Evolutionary conservation across 2,329 filamentous ascomycete species (phyloP), one percentile per base, ranked within the genome.

Genomic region (Ophiostoma australiae): DNA sequence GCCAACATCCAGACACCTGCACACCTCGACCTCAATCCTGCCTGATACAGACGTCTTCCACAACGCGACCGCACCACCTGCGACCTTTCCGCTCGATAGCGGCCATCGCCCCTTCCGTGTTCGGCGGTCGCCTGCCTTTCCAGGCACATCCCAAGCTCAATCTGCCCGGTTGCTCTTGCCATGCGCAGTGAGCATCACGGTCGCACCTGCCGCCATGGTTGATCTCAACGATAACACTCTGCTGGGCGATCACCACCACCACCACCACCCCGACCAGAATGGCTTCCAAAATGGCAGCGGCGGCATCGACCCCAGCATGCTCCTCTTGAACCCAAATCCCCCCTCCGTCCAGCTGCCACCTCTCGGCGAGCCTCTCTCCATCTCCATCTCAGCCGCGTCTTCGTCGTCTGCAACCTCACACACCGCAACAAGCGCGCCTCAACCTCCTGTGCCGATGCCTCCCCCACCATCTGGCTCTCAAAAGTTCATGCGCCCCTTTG

Each of bases 401-500:
- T 68, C 73, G 7, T 61, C 70, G 1, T 73, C 70, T 17, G 23
- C 31, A 23, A 48, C 63, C 4, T 72, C 73, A 0, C 68, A 65
- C 41, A 65, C 70, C 23, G 55, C 69, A 5, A 27, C 70, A n/a
- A 44, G 66, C 39, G 55, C 65, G 17, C 73, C 69, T 6, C 68
- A 61, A 10, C 65, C 69, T 23, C 35, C 39, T 5, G 37, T 68
- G 71, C 73, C 72, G 44, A 68, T 67, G 33, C 73, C 69, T 35
- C 70, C 69, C 6, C 44, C 72, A 13, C 66, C 71, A 8, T 67
- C 72, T 55, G 72, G 68, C 23, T 67, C 72, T 4, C 71, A 73
- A 41, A 72, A 67, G 37, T 80, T 79, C 71, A 72, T 72, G 23
- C 74, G 83, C 70, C 84, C 88, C 1, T 88, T 89, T 77, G 86